Conservation (phyloP, 78 protist genomes). For the Pelomyxa schiedti region DNA sequence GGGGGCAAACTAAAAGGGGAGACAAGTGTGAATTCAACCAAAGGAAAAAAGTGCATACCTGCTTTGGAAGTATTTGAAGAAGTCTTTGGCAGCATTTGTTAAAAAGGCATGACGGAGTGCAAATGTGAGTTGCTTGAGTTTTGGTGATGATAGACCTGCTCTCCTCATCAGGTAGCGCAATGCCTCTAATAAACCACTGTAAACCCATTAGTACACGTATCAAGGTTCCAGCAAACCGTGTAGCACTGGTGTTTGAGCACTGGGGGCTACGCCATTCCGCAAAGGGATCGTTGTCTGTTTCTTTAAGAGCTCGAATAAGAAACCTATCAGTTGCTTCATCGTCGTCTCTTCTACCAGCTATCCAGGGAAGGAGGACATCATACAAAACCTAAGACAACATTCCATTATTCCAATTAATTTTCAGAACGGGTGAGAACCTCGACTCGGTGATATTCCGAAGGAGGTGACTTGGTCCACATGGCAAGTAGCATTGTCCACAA, state of each 20-base stretch:
- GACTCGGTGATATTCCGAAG: not conserved
- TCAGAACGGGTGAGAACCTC: no score
- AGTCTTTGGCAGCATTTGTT: not conserved
- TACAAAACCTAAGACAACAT: no score
- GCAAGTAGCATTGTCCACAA: not conserved
- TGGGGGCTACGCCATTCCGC: conserved; percentile 1
- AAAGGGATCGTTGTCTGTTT: not conserved
- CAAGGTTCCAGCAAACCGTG: no score
- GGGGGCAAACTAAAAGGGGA: no score
- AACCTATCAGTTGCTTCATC: not conserved
- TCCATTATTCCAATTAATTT: no score
- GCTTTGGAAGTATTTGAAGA: not conserved
- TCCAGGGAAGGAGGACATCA: conserved; percentile 14
- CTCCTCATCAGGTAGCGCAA: not conserved
- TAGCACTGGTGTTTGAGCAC: not conserved
- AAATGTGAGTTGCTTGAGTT: not conserved
- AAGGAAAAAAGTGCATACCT: not conserved
- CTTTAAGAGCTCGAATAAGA: not conserved
- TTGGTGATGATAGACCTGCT: not conserved
- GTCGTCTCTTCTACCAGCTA: not conserved
- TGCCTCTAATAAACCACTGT: not conserved
- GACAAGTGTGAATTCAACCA: not conserved
- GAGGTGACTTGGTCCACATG: not conserved
- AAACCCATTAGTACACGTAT: no score
- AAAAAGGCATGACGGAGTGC: not conserved